phyloP scores from a whole-genome alignment of 225 moss, liverwort and hornwort genomes.

The Ulota crispa region DNA sequence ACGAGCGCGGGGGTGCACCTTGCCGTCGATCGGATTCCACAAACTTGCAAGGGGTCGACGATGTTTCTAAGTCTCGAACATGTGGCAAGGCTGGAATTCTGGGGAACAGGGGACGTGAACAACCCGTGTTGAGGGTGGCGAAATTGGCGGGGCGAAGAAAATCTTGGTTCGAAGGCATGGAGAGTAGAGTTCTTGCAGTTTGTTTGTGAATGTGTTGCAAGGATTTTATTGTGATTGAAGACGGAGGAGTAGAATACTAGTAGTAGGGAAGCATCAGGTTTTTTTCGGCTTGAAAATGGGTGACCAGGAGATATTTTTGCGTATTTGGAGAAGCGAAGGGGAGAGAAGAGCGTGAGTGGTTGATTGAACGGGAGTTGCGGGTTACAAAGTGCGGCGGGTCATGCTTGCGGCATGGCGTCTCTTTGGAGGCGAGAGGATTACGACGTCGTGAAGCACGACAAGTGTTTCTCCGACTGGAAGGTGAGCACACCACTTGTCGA shows the following conservation, averaged over 20 bases:
- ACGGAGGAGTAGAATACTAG: not conserved
- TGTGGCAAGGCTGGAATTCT: not conserved
- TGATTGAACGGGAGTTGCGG: not conserved
- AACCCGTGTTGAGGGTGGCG: not conserved
- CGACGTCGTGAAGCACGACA: conserved; percentile 50
- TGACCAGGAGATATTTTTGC: conserved; percentile 9
- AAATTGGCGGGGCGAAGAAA: not conserved
- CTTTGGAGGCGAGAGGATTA: conserved; percentile 60
- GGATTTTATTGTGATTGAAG: not conserved
- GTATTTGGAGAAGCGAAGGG: not conserved
- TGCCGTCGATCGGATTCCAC: not conserved
- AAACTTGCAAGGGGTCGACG: not conserved
- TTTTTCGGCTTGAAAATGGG: conserved; percentile 3
- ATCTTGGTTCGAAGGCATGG: not conserved
- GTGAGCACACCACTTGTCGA: conserved; percentile 19
- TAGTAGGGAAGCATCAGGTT: not conserved
- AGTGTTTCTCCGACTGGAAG: conserved; percentile 55
- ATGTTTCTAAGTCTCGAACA: not conserved
- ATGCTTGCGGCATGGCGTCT: conserved; percentile 46
- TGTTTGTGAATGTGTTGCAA: not conserved
- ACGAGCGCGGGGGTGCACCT: not conserved
- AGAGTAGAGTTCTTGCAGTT: not conserved
- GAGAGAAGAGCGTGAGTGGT: not conserved
- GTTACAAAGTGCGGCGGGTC: conserved; percentile 6
- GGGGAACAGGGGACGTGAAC: not conserved